phyloP scores from a whole-genome alignment of 345 rosid genomes.

The Schrenkiella parvula region DNA sequence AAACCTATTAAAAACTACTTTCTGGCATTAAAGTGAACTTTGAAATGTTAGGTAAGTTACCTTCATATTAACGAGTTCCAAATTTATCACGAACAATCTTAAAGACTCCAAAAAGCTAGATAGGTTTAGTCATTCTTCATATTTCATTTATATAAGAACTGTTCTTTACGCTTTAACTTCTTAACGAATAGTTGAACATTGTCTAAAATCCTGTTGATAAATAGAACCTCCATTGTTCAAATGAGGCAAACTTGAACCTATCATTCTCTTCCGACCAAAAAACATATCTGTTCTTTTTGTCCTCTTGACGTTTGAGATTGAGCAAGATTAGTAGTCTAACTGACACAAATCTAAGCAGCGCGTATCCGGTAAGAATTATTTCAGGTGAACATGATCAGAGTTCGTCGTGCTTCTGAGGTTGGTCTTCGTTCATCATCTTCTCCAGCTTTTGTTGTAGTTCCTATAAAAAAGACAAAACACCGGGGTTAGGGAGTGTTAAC shows the following conservation, averaged over 20 bases:
- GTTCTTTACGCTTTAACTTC: conserved; percentile 1
- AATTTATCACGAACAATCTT: not conserved
- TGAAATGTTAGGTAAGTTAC: not conserved
- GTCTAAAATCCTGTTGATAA: conserved; percentile 9
- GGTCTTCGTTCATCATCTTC: conserved; percentile 53
- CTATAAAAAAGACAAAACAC: conserved; percentile 33
- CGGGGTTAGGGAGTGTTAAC: not conserved
- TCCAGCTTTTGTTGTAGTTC: conserved; percentile 74
- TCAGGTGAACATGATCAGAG: conserved; percentile 38
- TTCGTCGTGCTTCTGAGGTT: conserved; percentile 67
- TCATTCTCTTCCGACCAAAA: conserved; percentile 26
- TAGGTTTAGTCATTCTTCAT: not conserved
- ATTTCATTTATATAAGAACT: not conserved
- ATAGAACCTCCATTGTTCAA: not conserved
- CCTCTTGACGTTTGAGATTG: conserved; percentile 16
- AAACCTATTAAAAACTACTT: not conserved
- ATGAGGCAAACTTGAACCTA: conserved; percentile 6
- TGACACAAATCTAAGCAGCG: conserved; percentile 7
- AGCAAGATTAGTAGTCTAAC: conserved; percentile 19
- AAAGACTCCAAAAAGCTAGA: not conserved
- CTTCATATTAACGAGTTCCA: not conserved
- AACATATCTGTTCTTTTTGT: not conserved
- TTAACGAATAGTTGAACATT: conserved; percentile 14
- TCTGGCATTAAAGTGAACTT: not conserved
- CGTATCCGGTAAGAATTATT: conserved; percentile 14